Conservation (phyloP, 2,329 filamentous ascomycete species). For the Verticillium dahliae region DNA sequence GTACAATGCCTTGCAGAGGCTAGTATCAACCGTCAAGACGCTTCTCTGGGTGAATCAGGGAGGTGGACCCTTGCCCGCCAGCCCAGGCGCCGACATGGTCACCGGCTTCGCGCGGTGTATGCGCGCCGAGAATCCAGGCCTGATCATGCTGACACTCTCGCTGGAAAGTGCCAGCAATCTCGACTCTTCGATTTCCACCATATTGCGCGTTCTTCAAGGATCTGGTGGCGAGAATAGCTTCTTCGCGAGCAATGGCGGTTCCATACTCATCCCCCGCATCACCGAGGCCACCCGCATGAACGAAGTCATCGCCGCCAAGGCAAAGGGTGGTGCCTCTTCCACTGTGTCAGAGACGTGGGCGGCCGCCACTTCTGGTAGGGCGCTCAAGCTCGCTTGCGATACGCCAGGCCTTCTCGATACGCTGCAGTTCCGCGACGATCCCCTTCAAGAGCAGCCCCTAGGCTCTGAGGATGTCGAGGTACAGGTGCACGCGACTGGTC, state of each 20-base stretch:
- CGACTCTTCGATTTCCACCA: slow-evolving; percentile 5
- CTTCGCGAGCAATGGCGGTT: neutral
- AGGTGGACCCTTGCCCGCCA: no score
- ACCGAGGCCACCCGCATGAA: slow-evolving; percentile 14
- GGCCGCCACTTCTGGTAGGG: slow-evolving; percentile 8
- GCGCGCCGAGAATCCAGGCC: slow-evolving; percentile 11
- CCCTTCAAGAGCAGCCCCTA: slow-evolving; percentile 1
- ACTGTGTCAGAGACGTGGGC: slow-evolving; percentile 10
- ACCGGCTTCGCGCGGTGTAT: no score
- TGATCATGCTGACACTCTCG: slow-evolving; percentile 12
- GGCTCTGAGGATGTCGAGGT: slow-evolving; percentile 14
- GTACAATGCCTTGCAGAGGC: no score
- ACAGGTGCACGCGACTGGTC: slow-evolving; percentile 15
- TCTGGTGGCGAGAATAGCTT: slow-evolving; percentile 40
- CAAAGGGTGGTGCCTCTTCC: slow-evolving; percentile 8
- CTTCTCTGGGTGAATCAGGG: no score
- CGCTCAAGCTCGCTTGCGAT: slow-evolving; percentile 3
- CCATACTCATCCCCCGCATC: neutral
- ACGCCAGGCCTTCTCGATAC: slow-evolving; percentile 2
- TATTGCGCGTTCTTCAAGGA: slow-evolving; percentile 41
- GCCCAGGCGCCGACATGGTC: no score
- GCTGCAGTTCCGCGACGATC: neutral
- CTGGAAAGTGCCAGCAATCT: neutral
- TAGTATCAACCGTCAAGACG: no score
- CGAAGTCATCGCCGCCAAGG: neutral